Evolutionary conservation across 1,284 basidiomycete genomes (phyloP).

Genomic region (Tilletiopsis washingtonensis): DNA sequence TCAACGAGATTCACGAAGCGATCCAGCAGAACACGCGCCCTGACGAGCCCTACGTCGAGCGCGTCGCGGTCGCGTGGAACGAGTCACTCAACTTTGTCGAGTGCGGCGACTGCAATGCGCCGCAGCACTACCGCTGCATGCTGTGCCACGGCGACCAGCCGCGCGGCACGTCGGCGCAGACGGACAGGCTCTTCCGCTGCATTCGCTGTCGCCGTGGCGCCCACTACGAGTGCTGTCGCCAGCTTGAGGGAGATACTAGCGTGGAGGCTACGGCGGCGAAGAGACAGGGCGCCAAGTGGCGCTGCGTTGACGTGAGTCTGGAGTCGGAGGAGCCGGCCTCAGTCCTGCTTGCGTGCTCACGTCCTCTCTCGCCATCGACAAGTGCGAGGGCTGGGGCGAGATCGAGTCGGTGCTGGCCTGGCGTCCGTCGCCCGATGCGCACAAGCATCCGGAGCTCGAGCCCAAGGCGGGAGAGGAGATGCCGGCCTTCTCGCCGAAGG

Average conservation of each 20-base stretch:
- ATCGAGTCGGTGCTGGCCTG: slow-evolving; percentile 28
- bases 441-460: slow-evolving; percentile 13
- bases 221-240: slow-evolving; percentile 24
- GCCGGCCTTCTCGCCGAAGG: slow-evolving; percentile 10
- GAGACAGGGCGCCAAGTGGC: slow-evolving; percentile 12
- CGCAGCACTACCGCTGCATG: slow-evolving; percentile 14
- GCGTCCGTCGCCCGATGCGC: slow-evolving; percentile 16
- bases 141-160: slow-evolving; percentile 16
- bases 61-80: slow-evolving; percentile 13
- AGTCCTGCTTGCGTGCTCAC: not conserved
- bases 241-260: not conserved
- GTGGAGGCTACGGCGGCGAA: slow-evolving; percentile 1
- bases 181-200: slow-evolving; percentile 23
- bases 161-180: slow-evolving; percentile 9
- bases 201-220: slow-evolving; percentile 22
- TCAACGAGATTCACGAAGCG: slow-evolving; percentile 12
- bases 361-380: not conserved
- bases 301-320: slow-evolving; percentile 8
- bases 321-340: too few species aligned
- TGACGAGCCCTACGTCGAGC: slow-evolving; percentile 5
- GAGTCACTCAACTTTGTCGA: slow-evolving; percentile 13
- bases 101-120: slow-evolving; percentile 18
- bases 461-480: slow-evolving; percentile 7
- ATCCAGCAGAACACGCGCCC: slow-evolving; percentile 12
- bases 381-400: slow-evolving; percentile 20